Percentiles rank a stretch among this genome's conserved stretches.
Evolutionary conservation across 2,329 filamentous ascomycete genomes (phyloP).

Genomic region (Cladophialophora yegresii): DNA sequence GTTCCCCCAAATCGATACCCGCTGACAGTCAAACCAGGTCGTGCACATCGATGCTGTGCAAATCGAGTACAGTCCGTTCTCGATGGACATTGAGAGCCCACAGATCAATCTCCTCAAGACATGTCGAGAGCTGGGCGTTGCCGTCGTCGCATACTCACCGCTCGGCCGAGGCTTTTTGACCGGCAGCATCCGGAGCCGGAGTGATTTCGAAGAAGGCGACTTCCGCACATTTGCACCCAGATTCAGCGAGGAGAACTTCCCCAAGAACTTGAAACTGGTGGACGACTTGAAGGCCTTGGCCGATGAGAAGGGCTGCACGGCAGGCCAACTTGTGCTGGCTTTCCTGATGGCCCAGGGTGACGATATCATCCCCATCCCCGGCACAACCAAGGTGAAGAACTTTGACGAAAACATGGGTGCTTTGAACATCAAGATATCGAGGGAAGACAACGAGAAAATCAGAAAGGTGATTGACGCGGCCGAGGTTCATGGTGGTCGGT

Average conservation of each 20-base stretch:
- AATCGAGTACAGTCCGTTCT: constrained; percentile 54
- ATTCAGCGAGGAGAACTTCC: constrained; percentile 57
- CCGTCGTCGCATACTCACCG: constrained; percentile 47
- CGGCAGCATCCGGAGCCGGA: constrained; percentile 41
- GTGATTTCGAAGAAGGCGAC: constrained; percentile 50
- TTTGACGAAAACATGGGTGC: constrained; percentile 38
- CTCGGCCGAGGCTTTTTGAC: constrained; percentile 45
- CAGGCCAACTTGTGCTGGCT: constrained; percentile 62
- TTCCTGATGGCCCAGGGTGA: constrained; percentile 65
- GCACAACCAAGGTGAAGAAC: constrained; percentile 37
- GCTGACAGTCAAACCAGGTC: constrained; percentile 36
- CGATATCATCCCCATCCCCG: constrained; percentile 45
- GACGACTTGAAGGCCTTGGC: constrained; percentile 54
- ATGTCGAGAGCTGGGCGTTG: constrained; percentile 52
- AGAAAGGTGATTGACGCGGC: constrained; percentile 35
- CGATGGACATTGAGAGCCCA: constrained; percentile 50
- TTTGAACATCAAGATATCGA: constrained; percentile 34
- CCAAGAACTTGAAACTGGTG: constrained; percentile 59
- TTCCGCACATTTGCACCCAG: constrained; percentile 53
- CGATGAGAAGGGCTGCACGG: constrained; percentile 56
- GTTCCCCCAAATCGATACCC: not conserved
- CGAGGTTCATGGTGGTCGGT: constrained; percentile 34
- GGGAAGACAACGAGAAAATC: constrained; percentile 42
- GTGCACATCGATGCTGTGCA: constrained; percentile 55
- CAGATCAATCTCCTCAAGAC: constrained; percentile 46